Base-by-base conservation (phyloP, 306 rosid genomes). In the Elaeagnus macrophylla region DNA sequence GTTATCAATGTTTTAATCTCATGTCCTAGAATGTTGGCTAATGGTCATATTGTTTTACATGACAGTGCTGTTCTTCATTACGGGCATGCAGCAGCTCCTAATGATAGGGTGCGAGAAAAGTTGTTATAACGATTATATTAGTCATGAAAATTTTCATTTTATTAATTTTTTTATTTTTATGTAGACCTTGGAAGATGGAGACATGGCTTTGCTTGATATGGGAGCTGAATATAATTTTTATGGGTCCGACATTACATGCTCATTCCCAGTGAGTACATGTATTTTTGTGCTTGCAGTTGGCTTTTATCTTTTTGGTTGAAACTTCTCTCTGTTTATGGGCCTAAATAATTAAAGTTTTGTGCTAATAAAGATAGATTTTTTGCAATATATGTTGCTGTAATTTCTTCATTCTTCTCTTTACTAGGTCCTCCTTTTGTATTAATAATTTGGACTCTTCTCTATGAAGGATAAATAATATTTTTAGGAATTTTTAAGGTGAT, bases 21-120 rank as follows among this genome's bases (percentile, higher is more conserved):
- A 56, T 59, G 39, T 67, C 20, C 46, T 46, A 60, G 40, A 20
- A 25, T 58, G 18, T 48, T 63, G 53, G 48, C 68, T 77, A 66
- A 62, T 40, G 3, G 19, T 54, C 10, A 11, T 62, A 36, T 10
- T 52, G 54, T 71, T 67, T 70, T 60, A 37, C 66, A 62, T 68
- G 66, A 70, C 94, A 89, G 95, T 69, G 76, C 94, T 36, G 88
- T 85, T 66, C 97, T 89, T 60, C 97, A 83, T 77, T 85, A 89
- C 38, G 95, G 97, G 55, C 94, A 89, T 79, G 87, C 95, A 40
- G 95, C 84, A 59, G 94, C 97, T 81, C 95, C 97, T 60, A 89
- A 89, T 74, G 95, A 89, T 72, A 79, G 77, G 86, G 88, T 83
- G 77, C 19, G 64, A 5, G 52, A 40, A 17, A 67, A 51, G 38